phyloP scores from a whole-genome alignment of 306 rosid species.

The Oemleria cerasiformis region DNA sequence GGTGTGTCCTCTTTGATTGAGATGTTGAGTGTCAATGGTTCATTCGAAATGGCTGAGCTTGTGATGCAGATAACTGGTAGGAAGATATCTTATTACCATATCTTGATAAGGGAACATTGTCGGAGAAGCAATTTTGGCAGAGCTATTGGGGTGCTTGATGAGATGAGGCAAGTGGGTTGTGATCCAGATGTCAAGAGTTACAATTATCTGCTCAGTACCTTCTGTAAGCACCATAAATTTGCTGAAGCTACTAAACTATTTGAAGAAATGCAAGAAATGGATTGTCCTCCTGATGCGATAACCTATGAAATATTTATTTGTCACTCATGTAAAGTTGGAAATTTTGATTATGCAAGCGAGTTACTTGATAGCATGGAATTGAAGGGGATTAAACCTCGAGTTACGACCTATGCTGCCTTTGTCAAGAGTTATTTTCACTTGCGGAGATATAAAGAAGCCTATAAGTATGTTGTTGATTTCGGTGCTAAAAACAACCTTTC shows the following conservation, averaged over 20 bases:
- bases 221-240: slow-evolving; percentile 44
- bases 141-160: slow-evolving; percentile 43
- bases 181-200: slow-evolving; percentile 30
- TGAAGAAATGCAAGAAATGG: slow-evolving; percentile 40
- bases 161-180: slow-evolving; percentile 51
- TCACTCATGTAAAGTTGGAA: slow-evolving; percentile 33
- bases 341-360: slow-evolving; percentile 40
- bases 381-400: slow-evolving; percentile 57
- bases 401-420: slow-evolving; percentile 53
- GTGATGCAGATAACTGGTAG: slow-evolving; percentile 44
- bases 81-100: slow-evolving; percentile 41
- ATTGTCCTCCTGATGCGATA: slow-evolving; percentile 40
- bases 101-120: slow-evolving; percentile 50
- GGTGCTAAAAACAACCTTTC: slow-evolving; percentile 34
- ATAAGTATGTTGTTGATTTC: slow-evolving; percentile 43
- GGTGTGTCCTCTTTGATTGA: slow-evolving; percentile 63
- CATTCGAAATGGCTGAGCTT: slow-evolving; percentile 42
- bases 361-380: slow-evolving; percentile 51
- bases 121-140: slow-evolving; percentile 43
- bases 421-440: slow-evolving; percentile 56
- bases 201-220: slow-evolving; percentile 52
- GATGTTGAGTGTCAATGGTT: slow-evolving; percentile 42
- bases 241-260: slow-evolving; percentile 41
- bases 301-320: slow-evolving; percentile 52
- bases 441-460: slow-evolving; percentile 54